Percentiles rank a stretch among this genome's conserved stretches.
Evolutionary conservation across 176 grass and related monocot species (phyloP).

Genomic region (Ensete ventricosum): DNA sequence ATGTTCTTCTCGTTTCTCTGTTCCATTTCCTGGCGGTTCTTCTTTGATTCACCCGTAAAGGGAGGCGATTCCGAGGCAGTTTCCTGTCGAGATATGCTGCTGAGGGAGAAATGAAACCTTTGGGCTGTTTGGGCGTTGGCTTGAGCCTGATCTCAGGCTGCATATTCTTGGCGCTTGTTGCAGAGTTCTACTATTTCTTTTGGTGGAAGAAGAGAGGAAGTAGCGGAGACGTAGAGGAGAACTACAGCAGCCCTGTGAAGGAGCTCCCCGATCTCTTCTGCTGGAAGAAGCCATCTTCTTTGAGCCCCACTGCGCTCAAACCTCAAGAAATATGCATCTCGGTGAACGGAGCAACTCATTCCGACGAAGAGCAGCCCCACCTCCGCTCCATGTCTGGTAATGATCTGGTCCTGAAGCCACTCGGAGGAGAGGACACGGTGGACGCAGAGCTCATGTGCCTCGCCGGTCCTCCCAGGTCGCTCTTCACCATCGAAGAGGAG

Average conservation of each 20-base stretch:
- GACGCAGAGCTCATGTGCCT: not conserved
- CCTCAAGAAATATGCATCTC: not conserved
- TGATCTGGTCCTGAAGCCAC: not conserved
- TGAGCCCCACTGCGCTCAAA: not conserved
- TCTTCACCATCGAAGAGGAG: slow-evolving; percentile 14
- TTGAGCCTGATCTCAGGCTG: slow-evolving; percentile 12
- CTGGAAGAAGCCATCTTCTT: not conserved
- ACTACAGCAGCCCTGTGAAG: not conserved
- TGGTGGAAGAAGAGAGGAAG: slow-evolving; percentile 13
- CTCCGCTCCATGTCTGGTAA: not conserved
- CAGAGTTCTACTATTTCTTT: slow-evolving; percentile 10
- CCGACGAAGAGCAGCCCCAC: not conserved
- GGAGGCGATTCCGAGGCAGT: not conserved
- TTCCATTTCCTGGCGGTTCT: not conserved
- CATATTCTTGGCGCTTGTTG: slow-evolving; percentile 5
- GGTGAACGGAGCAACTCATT: not conserved
- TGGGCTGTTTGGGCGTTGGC: not conserved
- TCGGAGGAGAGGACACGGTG: not conserved
- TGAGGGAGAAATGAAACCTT: not conserved
- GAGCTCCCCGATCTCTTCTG: not conserved
- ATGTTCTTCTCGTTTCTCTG: no score
- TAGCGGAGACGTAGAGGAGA: not conserved
- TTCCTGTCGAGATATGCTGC: not conserved
- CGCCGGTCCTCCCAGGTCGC: not conserved
- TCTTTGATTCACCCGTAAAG: not conserved